Conservation (phyloP, 495 filamentous ascomycete genomes). For the Astrocystis sublimbata region DNA sequence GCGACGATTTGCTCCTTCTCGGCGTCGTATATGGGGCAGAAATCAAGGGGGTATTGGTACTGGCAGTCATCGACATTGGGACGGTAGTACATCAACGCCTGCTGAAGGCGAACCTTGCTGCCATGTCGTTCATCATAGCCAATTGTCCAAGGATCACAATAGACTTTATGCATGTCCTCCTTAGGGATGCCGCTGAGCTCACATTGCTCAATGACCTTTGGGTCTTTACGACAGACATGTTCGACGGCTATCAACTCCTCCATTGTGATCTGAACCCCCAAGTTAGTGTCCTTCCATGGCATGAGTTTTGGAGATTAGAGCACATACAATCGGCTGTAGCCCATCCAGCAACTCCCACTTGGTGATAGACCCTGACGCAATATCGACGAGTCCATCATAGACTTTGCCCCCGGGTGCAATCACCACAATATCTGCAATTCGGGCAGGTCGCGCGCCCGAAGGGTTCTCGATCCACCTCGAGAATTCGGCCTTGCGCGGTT, state of each 20-base stretch:
- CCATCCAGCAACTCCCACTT: constrained; percentile 77
- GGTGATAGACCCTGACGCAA: constrained; percentile 68
- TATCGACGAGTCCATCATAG: constrained; percentile 81
- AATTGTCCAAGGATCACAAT: constrained; percentile 91
- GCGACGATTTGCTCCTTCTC: constrained; percentile 81
- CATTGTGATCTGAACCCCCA: constrained; percentile 79
- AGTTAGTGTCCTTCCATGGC: not conserved
- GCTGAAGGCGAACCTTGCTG: constrained; percentile 76
- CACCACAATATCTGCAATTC: constrained; percentile 83
- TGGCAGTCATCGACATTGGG: constrained; percentile 84
- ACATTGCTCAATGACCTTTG: constrained; percentile 92
- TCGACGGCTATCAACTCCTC: constrained; percentile 92
- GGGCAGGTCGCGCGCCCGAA: constrained; percentile 61
- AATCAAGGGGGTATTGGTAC: constrained; percentile 90
- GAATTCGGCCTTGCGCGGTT: constrained; percentile 89
- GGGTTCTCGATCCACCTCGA: constrained; percentile 73
- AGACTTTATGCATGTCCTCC: constrained; percentile 89
- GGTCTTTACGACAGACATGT: constrained; percentile 72
- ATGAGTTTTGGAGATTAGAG: not conserved
- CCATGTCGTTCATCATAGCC: constrained; percentile 93
- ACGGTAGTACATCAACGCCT: constrained; percentile 95
- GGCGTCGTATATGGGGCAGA: constrained; percentile 89
- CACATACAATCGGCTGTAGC: constrained; percentile 75
- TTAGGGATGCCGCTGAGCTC: constrained; percentile 79
- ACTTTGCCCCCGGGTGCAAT: constrained; percentile 78